Evolutionary conservation across 1,139 yeast species (phyloP).

Genomic region (Pichia sp.): DNA sequence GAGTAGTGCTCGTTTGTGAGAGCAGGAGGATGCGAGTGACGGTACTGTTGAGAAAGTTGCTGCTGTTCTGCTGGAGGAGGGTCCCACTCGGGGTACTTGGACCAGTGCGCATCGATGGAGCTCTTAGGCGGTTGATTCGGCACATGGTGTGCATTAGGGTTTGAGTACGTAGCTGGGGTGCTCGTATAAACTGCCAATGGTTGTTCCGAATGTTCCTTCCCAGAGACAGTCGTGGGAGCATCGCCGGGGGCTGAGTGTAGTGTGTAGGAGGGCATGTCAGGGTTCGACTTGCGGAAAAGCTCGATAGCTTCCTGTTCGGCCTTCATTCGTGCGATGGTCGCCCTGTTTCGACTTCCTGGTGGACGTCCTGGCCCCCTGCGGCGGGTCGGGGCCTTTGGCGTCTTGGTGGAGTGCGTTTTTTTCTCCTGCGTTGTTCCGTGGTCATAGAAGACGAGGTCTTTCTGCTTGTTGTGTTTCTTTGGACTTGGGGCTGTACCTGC

Average conservation of each 20-base stretch:
- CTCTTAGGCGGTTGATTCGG: background rate
- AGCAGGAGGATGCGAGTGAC: background rate
- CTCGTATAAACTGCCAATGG: too few relatives aligned
- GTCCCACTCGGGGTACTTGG: background rate
- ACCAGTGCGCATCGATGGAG: background rate
- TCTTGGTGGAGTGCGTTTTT: background rate
- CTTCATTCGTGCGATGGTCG: conserved; percentile 15
- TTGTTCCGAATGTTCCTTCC: too few relatives aligned
- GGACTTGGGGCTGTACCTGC: too few relatives aligned
- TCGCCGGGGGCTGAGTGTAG: background rate
- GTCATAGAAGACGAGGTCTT: background rate
- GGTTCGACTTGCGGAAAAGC: conserved; percentile 9
- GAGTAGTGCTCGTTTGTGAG: background rate
- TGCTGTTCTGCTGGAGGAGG: background rate
- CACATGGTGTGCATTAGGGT: background rate
- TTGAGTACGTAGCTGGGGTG: background rate
- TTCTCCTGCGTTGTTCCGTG: background rate
- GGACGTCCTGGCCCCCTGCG: conserved; percentile 20
- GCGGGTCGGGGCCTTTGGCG: background rate
- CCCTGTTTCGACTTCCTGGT: conserved; percentile 15
- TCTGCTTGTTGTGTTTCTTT: background rate
- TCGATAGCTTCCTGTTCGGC: conserved; percentile 17
- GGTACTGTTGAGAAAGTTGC: background rate
- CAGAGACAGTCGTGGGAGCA: too few relatives aligned
- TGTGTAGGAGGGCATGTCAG: conserved; percentile 12